Evolutionary conservation across 1,139 yeast species (phyloP), one percentile per base, ranked within the genome.

Genomic region (Saccharomycopsis hybrid): DNA sequence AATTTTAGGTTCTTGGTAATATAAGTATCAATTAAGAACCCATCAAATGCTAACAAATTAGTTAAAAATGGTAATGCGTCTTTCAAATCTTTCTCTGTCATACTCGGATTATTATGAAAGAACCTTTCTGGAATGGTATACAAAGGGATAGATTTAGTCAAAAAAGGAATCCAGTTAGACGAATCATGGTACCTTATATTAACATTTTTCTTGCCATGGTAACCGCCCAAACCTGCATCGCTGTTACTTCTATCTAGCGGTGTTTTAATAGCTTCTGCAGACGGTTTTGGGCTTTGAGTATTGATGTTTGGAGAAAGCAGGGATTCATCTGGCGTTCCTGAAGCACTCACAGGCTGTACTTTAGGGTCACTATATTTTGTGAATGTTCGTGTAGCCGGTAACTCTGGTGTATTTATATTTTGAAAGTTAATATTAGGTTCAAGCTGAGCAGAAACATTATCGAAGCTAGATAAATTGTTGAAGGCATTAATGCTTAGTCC

Each of bases 151-250:
- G 76, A 72, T 46, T 82, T 62, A 39, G 78, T 60, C 13, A 78
- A 72, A 58, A 78, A 70, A 2, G 81, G 82, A 39, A 78, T 64
- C 63, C 78, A 78, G 55, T 77, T 78, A n/a, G 45, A 51, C 18
- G 30, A 57, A 46, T 29, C 59, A 43, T 11, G 58, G 44, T 30
- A 48, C 43, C 28, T 52, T 33, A 5, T 49, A 13, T 8, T 43
- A 36, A 3, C 55, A 31, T n/a, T 7, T n/a, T 4, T 9, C 30
- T 40, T 40, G 2, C 43, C 43, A n/a, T n/a, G n/a, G n/a, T n/a
- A n/a, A n/a, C n/a, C n/a, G n/a, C n/a, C n/a, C n/a, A n/a, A n/a
- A n/a, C n/a, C n/a, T n/a, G n/a, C n/a, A n/a, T n/a, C n/a, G n/a
- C n/a, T n/a, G n/a, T n/a, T n/a, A n/a, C n/a, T n/a, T n/a, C n/a